Evolutionary conservation across 2,329 filamentous ascomycete genomes (phyloP).

Genomic region (Pyricularia grisea): DNA sequence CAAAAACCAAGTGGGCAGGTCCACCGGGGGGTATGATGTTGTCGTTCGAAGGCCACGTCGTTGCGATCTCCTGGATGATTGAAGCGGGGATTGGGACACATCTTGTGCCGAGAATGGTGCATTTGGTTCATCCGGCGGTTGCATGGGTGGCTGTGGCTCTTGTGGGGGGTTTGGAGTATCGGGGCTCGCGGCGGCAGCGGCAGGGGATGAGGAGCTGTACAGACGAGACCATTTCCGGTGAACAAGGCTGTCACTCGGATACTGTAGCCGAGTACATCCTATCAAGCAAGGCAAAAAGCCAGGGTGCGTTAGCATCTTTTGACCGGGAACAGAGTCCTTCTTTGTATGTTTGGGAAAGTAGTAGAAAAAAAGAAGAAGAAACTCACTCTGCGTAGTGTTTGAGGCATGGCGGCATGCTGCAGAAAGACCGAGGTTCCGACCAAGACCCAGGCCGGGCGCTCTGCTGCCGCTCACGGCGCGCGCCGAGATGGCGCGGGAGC

Average conservation of each 20-base stretch:
- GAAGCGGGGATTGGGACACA: background rate
- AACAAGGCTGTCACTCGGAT: background rate
- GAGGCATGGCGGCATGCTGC: background rate
- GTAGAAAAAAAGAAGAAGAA: background rate
- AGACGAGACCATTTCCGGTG: background rate
- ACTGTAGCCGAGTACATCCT: background rate
- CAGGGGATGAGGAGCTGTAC: background rate
- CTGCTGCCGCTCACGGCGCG: background rate
- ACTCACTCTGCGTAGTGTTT: background rate
- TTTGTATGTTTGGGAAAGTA: background rate
- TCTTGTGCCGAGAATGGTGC: background rate
- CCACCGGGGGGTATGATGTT: slow-evolving; percentile 30
- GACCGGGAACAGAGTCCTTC: background rate
- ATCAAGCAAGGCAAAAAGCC: background rate
- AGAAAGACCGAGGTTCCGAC: background rate
- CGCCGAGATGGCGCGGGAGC: slow-evolving; percentile 1
- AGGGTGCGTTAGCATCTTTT: background rate
- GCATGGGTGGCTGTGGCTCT: background rate
- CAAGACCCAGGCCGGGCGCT: background rate
- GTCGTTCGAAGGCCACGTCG: background rate
- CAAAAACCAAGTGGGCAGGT: slow-evolving; percentile 49
- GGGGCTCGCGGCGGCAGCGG: background rate
- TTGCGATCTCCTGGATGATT: background rate
- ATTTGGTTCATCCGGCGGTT: background rate
- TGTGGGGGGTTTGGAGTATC: background rate